Evolutionary conservation across 768 basidiomycete genomes (phyloP).

Genomic region (Udeniomyces megalosporus): DNA sequence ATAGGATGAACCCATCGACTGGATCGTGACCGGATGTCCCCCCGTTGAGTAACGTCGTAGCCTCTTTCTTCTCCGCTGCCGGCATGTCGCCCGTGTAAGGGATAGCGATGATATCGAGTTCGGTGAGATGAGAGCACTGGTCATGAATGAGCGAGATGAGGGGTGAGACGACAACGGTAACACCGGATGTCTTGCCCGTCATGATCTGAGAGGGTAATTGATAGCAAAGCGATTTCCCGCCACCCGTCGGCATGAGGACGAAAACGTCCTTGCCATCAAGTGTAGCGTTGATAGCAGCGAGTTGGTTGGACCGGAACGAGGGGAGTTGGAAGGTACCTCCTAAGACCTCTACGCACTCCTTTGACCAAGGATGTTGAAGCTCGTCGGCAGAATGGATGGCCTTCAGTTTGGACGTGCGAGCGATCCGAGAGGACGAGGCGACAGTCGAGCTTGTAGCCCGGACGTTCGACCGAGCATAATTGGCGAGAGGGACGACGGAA

Average conservation of each 20-base stretch:
- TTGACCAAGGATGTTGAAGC: slow-evolving; percentile 25
- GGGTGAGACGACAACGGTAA: slow-evolving; percentile 81
- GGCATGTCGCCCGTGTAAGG: slow-evolving; percentile 43
- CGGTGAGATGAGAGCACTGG: slow-evolving; percentile 54
- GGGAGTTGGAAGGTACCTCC: slow-evolving; percentile 46
- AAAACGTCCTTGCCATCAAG: slow-evolving; percentile 73
- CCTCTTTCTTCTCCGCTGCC: slow-evolving; percentile 25
- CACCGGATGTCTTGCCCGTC: slow-evolving; percentile 52
- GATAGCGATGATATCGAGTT: slow-evolving; percentile 52
- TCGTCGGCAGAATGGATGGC: slow-evolving; percentile 15
- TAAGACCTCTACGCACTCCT: slow-evolving; percentile 44
- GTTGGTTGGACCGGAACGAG: slow-evolving; percentile 64
- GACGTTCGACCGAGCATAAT: too few relatives aligned
- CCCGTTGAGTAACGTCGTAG: slow-evolving; percentile 13
- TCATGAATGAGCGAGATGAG: slow-evolving; percentile 77
- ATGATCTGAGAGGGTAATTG: slow-evolving; percentile 68
- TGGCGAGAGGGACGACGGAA: background rate
- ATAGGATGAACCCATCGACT: slow-evolving; percentile 38
- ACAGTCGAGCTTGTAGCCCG: too few relatives aligned
- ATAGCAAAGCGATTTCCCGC: slow-evolving; percentile 38
- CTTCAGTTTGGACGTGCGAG: background rate
- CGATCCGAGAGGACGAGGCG: background rate
- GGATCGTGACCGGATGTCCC: background rate
- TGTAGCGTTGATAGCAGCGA: slow-evolving; percentile 66
- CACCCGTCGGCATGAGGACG: slow-evolving; percentile 91